Evolutionary conservation across 2,329 filamentous ascomycete species (phyloP), one percentile per base, ranked within the genome.

Genomic region (Hypoxylon sp.): DNA sequence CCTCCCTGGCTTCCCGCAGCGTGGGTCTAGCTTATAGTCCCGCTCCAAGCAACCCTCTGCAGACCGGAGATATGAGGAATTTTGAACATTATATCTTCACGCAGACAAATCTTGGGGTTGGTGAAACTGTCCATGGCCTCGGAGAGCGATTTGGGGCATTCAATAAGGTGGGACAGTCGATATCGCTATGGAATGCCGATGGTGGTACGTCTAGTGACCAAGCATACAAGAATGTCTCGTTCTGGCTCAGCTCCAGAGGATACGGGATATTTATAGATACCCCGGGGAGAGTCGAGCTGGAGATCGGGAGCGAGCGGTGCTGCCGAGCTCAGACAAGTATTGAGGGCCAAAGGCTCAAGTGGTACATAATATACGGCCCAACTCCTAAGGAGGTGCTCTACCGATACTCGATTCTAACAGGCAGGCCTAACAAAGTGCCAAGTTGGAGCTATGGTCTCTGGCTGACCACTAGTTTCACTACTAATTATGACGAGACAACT

Each of bases 231-330:
- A 92, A 92, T 75, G 80, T 92, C 2, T 87, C 88, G 0, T 91
- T 92, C 78, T 92, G 88, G 85, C 81, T 92, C 71, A 91, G 87
- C 75, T 92, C 88, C 11, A 84, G 86, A n/a, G 92, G 92, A 0
- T 94, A 94, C 76, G 92, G 92, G 19, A 83, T 94, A 33, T 94
- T 94, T 76, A 87, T 94, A 66, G 91, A 94, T 75, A 88, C 88
- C 5, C 85, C 91, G 0, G 91, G 91, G 22, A 86, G 85, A 50
- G 88, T 94, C 5, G 91, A 92, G 63, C 82, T 94, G 9, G 92
- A 94, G 77, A 85, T 94, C 65, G 91, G 92, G 2, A 92, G 90
- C 71, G 92, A 94, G 80, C 82, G 92, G n/a, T 90, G 88, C 66
- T 90, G 86, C 46, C 84, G 92, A 57, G 85, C 93, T 3, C 91